A percentile compares a stretch with the other conserved stretches of the same genome.
phyloP scores from a whole-genome alignment of 2,329 filamentous ascomycete species.

The Aspergillus viridinutans region DNA sequence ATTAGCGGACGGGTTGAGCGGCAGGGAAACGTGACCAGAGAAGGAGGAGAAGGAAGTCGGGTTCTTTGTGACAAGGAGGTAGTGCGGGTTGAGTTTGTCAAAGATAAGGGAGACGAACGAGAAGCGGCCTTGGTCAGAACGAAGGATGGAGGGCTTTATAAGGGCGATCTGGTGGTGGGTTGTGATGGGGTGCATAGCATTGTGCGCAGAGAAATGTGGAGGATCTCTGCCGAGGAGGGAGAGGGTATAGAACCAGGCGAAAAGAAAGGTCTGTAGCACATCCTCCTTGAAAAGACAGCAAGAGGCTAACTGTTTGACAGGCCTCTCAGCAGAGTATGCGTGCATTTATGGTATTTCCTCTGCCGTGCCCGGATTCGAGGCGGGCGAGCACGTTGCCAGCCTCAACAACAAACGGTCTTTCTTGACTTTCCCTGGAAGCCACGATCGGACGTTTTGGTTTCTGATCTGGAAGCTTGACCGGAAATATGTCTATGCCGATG shows the following conservation, averaged over 20 bases:
- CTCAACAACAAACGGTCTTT: constrained; percentile 9
- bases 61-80: constrained; percentile 7
- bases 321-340: constrained; percentile 17
- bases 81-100: constrained; percentile 27
- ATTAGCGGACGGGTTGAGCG: too few relatives aligned
- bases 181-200: constrained; percentile 42
- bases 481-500: constrained; percentile 11
- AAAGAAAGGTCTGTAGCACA: too few relatives aligned
- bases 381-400: constrained; percentile 6
- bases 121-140: constrained; percentile 8
- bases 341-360: constrained; percentile 25
- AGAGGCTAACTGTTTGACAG: background rate
- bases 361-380: constrained; percentile 2
- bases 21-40: constrained; percentile 15
- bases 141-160: constrained; percentile 7
- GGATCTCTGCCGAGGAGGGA: constrained; percentile 3
- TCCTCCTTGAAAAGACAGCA: too few relatives aligned
- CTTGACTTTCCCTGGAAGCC: constrained; percentile 12
- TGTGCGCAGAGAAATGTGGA: constrained; percentile 32
- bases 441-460: constrained; percentile 20
- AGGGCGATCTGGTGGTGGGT: constrained; percentile 36
- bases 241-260: too few relatives aligned
- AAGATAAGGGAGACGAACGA: constrained; percentile 1
- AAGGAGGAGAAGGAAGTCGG: constrained; percentile 13
- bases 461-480: constrained; percentile 17